Evolutionary conservation across 805 yeast genomes (phyloP).

Genomic region (Spathaspora arborariae): DNA sequence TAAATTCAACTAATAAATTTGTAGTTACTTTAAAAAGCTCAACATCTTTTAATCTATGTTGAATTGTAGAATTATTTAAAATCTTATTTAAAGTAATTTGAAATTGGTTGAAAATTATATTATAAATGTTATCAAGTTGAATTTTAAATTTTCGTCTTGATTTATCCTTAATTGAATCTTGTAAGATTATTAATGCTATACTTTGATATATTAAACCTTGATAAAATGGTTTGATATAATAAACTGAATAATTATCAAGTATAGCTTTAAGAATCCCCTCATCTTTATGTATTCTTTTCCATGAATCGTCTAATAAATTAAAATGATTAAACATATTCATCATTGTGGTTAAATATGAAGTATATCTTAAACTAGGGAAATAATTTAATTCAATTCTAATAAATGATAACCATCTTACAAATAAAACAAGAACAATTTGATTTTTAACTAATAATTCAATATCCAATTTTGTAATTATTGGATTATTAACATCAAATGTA

Average conservation of each 20-base stretch:
- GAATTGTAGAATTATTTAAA: conserved; percentile 6
- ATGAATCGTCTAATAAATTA: conserved; percentile 13
- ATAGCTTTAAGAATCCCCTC: conserved; percentile 9
- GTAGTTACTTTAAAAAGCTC: conserved; percentile 7
- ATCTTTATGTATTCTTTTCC: not conserved
- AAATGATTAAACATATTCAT: conserved; percentile 22
- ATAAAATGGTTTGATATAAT: conserved; percentile 14
- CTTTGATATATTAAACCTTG: conserved; percentile 17
- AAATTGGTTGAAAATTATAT: conserved; percentile 11
- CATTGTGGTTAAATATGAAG: conserved; percentile 24
- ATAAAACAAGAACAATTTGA: conserved; percentile 14
- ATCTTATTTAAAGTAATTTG: conserved; percentile 12
- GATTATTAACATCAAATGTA: not conserved
- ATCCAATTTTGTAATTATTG: not conserved
- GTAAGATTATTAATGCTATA: conserved; percentile 17
- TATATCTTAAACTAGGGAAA: conserved; percentile 25
- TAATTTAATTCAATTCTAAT: conserved; percentile 22
- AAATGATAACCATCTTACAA: conserved; percentile 24
- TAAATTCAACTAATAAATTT: conserved; percentile 9
- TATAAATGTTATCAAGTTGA: conserved; percentile 12
- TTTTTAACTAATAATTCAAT: conserved; percentile 10
- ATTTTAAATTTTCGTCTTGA: conserved; percentile 6
- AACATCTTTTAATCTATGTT: not conserved
- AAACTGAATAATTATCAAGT: conserved; percentile 8
- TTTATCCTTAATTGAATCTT: conserved; percentile 8